Evolutionary conservation across 2,329 filamentous ascomycete species (phyloP).

Genomic region (Setomelanomma holmii): DNA sequence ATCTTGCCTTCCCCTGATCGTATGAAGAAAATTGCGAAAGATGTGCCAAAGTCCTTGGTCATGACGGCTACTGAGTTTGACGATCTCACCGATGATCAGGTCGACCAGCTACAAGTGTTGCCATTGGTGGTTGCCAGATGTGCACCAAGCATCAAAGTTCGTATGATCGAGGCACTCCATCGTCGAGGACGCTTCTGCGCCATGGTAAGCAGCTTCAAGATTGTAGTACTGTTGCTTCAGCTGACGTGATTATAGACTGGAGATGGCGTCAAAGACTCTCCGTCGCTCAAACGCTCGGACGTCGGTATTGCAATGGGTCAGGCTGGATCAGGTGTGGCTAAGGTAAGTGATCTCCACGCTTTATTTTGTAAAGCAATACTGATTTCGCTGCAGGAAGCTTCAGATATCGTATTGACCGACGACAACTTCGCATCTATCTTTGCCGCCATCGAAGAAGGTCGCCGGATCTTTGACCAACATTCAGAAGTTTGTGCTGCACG

Average conservation of each 20-base stretch:
- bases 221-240: background rate
- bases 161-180: constrained; percentile 89
- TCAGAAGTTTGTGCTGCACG: constrained; percentile 80
- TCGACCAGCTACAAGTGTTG: constrained; percentile 75
- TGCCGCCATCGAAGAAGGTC: constrained; percentile 80
- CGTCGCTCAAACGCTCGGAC: constrained; percentile 79
- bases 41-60: constrained; percentile 42
- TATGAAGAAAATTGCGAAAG: constrained; percentile 31
- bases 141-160: constrained; percentile 84
- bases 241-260: constrained; percentile 62
- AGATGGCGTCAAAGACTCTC: constrained; percentile 87
- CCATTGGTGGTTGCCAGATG: constrained; percentile 85
- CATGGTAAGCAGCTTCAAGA: constrained; percentile 59
- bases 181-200: constrained; percentile 78
- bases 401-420: constrained; percentile 84
- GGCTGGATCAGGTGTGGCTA: constrained; percentile 83
- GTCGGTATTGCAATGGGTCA: constrained; percentile 89
- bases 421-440: constrained; percentile 91
- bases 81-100: constrained; percentile 74
- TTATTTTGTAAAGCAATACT: background rate
- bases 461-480: constrained; percentile 89
- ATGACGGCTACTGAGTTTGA: constrained; percentile 71
- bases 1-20: constrained; percentile 46
- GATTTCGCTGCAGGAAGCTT: constrained; percentile 61
- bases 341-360: constrained; percentile 43